Conservation (phyloP, 2,329 filamentous ascomycete genomes). For the Colletotrichum incanum region DNA sequence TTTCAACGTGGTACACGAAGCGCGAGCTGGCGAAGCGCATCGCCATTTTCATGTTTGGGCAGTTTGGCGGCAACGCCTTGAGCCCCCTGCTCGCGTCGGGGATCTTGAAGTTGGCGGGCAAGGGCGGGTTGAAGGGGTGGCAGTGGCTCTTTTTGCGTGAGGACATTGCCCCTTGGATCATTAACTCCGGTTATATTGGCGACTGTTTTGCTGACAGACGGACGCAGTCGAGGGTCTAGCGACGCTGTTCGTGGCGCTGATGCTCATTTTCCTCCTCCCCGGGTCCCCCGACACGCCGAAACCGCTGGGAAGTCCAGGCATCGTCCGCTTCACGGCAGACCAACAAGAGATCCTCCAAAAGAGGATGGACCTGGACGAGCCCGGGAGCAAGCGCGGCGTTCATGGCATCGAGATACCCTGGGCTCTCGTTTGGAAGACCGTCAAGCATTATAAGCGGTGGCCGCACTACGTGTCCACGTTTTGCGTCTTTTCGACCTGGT, state of each 20-base stretch:
- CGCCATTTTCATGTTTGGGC: constrained; percentile 68
- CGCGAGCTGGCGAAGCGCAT: constrained; percentile 62
- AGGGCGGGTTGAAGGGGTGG: constrained; percentile 61
- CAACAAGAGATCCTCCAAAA: constrained; percentile 54
- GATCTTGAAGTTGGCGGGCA: constrained; percentile 61
- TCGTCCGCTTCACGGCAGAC: constrained; percentile 54
- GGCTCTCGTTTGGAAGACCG: constrained; percentile 59
- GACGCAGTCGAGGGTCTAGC: constrained; percentile 61
- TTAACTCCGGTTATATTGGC: background rate
- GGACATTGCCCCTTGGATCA: constrained; percentile 16
- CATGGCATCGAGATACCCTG: constrained; percentile 56
- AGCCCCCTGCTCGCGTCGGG: constrained; percentile 65
- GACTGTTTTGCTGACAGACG: constrained; percentile 1
- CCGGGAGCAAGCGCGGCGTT: constrained; percentile 50
- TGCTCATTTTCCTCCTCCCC: constrained; percentile 60
- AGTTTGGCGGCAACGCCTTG: constrained; percentile 66
- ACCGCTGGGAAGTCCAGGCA: constrained; percentile 56
- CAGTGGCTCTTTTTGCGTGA: constrained; percentile 66
- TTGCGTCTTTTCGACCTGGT: constrained; percentile 68
- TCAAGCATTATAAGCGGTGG: constrained; percentile 63
- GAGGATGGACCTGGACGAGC: constrained; percentile 54
- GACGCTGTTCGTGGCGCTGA: constrained; percentile 57
- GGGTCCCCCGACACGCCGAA: constrained; percentile 59
- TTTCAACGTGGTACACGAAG: constrained; percentile 67
- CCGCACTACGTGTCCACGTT: constrained; percentile 65